phyloP scores from a whole-genome alignment of 225 moss, liverwort and hornwort species.

The Climacium dendroides region DNA sequence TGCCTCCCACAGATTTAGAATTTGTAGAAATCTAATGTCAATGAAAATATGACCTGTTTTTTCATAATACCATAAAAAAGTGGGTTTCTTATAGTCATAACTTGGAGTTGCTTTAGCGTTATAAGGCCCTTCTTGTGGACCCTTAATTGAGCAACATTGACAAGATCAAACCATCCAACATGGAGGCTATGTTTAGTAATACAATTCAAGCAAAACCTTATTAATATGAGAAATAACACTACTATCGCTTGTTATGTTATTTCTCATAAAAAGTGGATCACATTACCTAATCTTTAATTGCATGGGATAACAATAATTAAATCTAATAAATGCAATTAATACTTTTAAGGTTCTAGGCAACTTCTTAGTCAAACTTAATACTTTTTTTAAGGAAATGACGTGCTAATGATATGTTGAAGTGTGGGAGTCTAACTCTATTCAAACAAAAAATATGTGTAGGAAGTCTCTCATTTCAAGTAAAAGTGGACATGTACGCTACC shows the following conservation, averaged over 20 bases:
- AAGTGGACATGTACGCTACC: accelerated
- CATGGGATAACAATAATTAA: accelerated
- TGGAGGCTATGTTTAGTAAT: not conserved
- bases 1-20: too few species aligned
- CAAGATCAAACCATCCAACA: not conserved
- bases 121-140: accelerated
- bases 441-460: not conserved
- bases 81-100: too few species aligned
- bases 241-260: accelerated
- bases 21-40: too few species aligned
- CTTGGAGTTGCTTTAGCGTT: not conserved
- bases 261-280: too few species aligned
- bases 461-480: accelerated
- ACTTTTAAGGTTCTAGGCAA: not conserved
- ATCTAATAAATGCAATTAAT: not conserved
- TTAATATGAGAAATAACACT: not conserved
- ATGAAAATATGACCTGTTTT: too few species aligned
- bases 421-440: not conserved
- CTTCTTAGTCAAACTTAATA: not conserved
- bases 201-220: not conserved
- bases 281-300: not conserved
- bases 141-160: not conserved
- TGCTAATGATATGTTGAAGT: not conserved
- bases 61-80: too few species aligned
- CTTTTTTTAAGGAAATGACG: accelerated